Evolutionary conservation across 225 moss, liverwort and hornwort species (phyloP), one percentile per base, ranked within the genome.

Genomic region (Bryum argenteum): DNA sequence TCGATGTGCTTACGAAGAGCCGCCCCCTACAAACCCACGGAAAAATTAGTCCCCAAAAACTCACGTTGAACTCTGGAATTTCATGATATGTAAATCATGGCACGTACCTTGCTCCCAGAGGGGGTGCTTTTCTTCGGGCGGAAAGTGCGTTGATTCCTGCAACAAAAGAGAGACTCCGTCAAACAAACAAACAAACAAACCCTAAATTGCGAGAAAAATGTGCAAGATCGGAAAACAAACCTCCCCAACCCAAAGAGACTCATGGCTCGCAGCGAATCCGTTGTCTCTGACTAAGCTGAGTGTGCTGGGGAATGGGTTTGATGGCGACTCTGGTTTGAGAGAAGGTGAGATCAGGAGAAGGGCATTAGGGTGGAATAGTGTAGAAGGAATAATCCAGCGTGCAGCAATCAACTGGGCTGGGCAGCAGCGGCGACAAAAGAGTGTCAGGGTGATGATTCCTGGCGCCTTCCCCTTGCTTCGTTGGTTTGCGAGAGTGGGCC

Each of bases 221-320:
- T 13, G 14, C 24, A 56, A 56, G 7, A 56, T 47, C 45, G 45
- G 4, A 15, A 47, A 47, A 47, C 68, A 1, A 18, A 84, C 94
- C 94, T 96, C 80, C 96, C 93, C 80, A 96, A 73, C 91, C 96
- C 96, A 66, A 96, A 96, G 79, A 93, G 96, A 91, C 93, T 93
- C 96, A 96, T 96, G 79, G 91, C 93, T 87, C 87, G 89, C 82
- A 88, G 84, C 78, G 88, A 84, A 58, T 83, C 91, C 87, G 93
- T 93, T 48, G 62, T 45, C 26, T 51, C 81, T 18, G 43, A 19
- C 70, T 43, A 66, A 80, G 71, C 62, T 87, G 68, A 62, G 43
- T 14, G 22, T 39, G 48, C 15, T 17, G 6, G 12, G 6, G 5
- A 48, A 5, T 15, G 48, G 47, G 47, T 16, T 16, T 15, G 47